Percentiles rank a stretch among this genome's conserved stretches.
These are phyloP conservation scores for Picea sitchensis DNA, from an alignment of 75 land plant genomes.

Conservation along the genomic window DNA sequence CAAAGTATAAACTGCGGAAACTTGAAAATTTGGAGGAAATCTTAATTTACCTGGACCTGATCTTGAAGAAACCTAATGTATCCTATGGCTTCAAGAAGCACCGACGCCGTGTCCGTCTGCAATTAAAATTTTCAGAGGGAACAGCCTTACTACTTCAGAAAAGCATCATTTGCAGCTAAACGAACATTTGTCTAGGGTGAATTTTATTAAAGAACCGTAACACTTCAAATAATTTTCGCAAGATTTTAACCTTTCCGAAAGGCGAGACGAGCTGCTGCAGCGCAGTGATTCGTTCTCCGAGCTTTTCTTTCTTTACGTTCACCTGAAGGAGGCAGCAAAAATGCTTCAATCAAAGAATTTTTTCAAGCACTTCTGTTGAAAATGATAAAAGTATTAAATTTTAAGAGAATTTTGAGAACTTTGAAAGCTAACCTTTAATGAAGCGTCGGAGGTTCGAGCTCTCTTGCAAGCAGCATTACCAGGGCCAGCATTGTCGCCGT, in stretches of 20 bases:
- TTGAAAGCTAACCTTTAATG: not conserved
- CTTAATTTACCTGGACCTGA: slow-evolving; percentile 59
- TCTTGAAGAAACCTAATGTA: slow-evolving; percentile 82
- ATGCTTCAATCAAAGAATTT: not conserved
- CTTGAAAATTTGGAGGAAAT: too few relatives aligned
- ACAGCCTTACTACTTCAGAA: too few relatives aligned
- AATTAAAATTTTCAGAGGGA: not conserved
- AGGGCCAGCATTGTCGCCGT: not conserved
- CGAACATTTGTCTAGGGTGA: too few relatives aligned
- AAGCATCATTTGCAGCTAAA: too few relatives aligned
- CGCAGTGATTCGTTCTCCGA: slow-evolving; percentile 69
- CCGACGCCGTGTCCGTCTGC: too few relatives aligned
- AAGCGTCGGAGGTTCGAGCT: not conserved
- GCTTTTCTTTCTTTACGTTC: slow-evolving; percentile 61
- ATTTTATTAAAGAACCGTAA: too few relatives aligned
- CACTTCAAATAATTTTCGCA: too few relatives aligned
- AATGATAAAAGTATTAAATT: not conserved
- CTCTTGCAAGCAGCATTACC: not conserved
- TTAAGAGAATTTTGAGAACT: not conserved
- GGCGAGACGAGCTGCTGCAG: slow-evolving; percentile 82
- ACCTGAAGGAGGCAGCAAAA: not conserved
- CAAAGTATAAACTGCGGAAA: too few relatives aligned
- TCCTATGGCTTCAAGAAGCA: slow-evolving; percentile 36
- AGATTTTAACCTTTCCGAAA: slow-evolving; percentile 63
- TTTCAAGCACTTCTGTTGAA: not conserved